Percentiles rank a stretch among this genome's conserved stretches.
Conservation (phyloP, 2,329 filamentous ascomycete species). For the Aspergillus melleus region DNA sequence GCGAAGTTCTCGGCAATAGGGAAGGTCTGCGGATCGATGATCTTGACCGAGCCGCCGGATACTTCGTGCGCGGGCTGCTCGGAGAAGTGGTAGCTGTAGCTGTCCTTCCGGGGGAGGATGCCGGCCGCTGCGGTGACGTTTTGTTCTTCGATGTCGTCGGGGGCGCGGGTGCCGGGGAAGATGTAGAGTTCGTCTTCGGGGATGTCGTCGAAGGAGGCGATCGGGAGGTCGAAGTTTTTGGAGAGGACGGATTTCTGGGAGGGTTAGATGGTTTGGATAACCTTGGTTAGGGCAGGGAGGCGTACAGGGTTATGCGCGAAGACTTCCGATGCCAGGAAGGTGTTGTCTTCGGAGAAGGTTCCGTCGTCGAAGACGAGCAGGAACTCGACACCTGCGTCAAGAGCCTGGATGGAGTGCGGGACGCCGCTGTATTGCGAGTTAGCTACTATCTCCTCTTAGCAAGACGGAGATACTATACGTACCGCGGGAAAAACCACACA, state of each 20-base stretch:
- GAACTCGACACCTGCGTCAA: constrained; percentile 67
- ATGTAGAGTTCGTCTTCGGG: constrained; percentile 72
- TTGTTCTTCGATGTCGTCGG: constrained; percentile 65
- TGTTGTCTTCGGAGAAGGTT: constrained; percentile 68
- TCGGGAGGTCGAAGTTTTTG: constrained; percentile 54
- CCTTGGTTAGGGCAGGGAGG: neutral
- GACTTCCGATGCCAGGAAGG: constrained; percentile 68
- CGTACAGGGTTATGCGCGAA: constrained; percentile 44
- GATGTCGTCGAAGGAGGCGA: constrained; percentile 60
- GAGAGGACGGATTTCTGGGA: constrained; percentile 50
- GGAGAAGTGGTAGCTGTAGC: constrained; percentile 70
- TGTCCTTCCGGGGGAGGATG: constrained; percentile 65
- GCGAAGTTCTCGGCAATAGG: constrained; percentile 71
- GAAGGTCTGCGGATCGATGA: constrained; percentile 75
- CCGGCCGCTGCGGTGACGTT: constrained; percentile 60
- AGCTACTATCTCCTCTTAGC: neutral
- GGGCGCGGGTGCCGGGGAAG: constrained; percentile 66
- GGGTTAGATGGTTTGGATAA: neutral
- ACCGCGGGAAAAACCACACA: constrained; percentile 76
- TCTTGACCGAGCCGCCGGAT: constrained; percentile 69
- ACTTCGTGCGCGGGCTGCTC: constrained; percentile 66
- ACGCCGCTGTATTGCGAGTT: constrained; percentile 52
- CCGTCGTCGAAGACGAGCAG: constrained; percentile 64
- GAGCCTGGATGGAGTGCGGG: constrained; percentile 73
- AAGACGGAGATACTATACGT: neutral